Conservation (phyloP, 805 yeast genomes). For the Candida caryicola region DNA sequence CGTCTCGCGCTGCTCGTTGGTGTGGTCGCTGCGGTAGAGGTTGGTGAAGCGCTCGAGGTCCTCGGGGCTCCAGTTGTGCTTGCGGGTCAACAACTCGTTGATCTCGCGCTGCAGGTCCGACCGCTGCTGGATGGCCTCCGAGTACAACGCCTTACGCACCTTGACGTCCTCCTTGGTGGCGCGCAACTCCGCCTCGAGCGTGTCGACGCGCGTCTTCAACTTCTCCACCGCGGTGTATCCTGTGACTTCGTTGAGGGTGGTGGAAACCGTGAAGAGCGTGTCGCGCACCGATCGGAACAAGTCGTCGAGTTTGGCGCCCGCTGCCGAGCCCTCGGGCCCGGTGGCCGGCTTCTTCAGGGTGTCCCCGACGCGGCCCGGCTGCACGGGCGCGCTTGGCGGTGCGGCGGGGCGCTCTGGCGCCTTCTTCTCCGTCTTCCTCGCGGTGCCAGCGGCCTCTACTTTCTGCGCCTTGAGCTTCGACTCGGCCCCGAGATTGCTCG, state of each 20-base stretch:
- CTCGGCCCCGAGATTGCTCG: conserved; percentile 30
- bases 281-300: conserved; percentile 56
- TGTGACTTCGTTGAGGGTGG: conserved; percentile 82
- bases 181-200: conserved; percentile 50
- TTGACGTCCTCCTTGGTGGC: conserved; percentile 48
- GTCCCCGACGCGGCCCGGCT: not conserved
- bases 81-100: conserved; percentile 82
- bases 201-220: conserved; percentile 59
- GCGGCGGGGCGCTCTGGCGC: not conserved
- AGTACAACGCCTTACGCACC: conserved; percentile 48
- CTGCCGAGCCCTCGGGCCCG: not conserved
- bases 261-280: conserved; percentile 57
- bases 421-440: not conserved
- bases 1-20: conserved; percentile 59
- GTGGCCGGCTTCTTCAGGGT: not conserved
- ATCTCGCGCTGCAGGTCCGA: conserved; percentile 76
- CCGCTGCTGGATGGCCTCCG: conserved; percentile 60
- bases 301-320: conserved; percentile 37
- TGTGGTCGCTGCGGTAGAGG: conserved; percentile 77
- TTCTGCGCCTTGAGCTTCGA: conserved; percentile 1
- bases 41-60: conserved; percentile 86
- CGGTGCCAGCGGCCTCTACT: conserved; percentile 1
- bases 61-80: conserved; percentile 71
- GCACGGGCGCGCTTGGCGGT: not conserved
- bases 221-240: conserved; percentile 83